A percentile compares a stretch with the other conserved stretches of the same genome.
These are phyloP conservation scores for Cladophialophora psammophila DNA, from an alignment of 2,329 filamentous ascomycete genomes.

Conservation along the genomic window DNA sequence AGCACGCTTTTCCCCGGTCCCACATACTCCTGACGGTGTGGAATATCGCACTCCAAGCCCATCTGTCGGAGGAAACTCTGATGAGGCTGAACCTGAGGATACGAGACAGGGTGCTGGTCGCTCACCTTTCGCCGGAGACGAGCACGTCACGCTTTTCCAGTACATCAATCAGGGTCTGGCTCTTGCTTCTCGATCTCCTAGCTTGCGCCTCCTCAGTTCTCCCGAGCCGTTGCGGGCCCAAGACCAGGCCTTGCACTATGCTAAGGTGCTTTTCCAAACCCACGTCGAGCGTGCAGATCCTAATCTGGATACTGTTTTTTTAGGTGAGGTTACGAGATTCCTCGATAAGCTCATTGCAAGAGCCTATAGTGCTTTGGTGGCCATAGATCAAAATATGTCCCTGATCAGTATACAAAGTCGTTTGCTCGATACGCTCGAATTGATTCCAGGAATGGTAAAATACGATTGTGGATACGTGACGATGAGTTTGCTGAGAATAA, in stretches of 20 bases:
- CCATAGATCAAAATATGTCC: background rate
- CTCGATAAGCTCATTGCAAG: background rate
- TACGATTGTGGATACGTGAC: background rate
- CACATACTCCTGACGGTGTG: slow-evolving; percentile 8
- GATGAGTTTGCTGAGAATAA: background rate
- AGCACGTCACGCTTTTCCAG: background rate
- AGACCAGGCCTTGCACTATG: slow-evolving; percentile 7
- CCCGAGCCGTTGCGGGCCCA: background rate
- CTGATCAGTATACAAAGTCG: background rate
- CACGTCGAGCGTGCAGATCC: background rate
- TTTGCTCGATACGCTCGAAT: background rate
- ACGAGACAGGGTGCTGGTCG: background rate
- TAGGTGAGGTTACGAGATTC: background rate
- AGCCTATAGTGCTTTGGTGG: background rate
- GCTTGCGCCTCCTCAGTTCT: slow-evolving; percentile 6
- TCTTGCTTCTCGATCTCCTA: background rate
- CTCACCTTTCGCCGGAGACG: background rate
- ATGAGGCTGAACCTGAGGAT: background rate
- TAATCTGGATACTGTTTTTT: background rate
- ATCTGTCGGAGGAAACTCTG: background rate
- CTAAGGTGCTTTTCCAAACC: slow-evolving; percentile 9
- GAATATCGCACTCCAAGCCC: slow-evolving; percentile 16
- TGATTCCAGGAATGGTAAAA: background rate
- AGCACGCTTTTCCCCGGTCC: background rate
- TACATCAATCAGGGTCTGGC: background rate